These are phyloP conservation scores for Nakaseomyces kungkrabaensis DNA, from an alignment of 1,139 yeast species.

Conservation along the genomic window DNA sequence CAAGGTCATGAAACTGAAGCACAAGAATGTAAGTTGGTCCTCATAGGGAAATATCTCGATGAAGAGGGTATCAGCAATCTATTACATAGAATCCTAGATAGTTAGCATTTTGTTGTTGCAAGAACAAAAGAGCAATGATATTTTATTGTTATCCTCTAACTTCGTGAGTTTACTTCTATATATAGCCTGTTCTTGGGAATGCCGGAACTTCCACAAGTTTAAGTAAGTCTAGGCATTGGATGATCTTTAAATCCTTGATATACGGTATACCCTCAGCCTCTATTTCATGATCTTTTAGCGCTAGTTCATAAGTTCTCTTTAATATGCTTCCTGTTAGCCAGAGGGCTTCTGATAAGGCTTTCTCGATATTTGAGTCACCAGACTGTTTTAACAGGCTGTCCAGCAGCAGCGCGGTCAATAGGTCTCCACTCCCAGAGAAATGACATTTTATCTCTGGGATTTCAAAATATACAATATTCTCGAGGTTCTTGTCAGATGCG, in stretches of 20 bases:
- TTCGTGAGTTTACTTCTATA: not conserved
- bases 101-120: too few relatives aligned
- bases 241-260: slow-evolving; percentile 30
- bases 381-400: slow-evolving; percentile 40
- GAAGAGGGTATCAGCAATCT: slow-evolving; percentile 24
- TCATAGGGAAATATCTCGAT: slow-evolving; percentile 65
- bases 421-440: slow-evolving; percentile 90
- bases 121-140: too few relatives aligned
- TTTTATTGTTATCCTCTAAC: too few relatives aligned
- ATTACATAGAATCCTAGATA: slow-evolving; percentile 8
- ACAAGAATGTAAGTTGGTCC: slow-evolving; percentile 48
- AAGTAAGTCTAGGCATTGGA: slow-evolving; percentile 28
- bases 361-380: slow-evolving; percentile 4
- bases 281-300: slow-evolving; percentile 6
- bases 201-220: not conserved
- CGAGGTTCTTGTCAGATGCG: slow-evolving; percentile 31
- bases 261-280: slow-evolving; percentile 4
- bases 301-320: slow-evolving; percentile 24
- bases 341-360: slow-evolving; percentile 27
- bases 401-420: slow-evolving; percentile 68
- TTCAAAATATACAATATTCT: slow-evolving; percentile 29
- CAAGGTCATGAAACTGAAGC: slow-evolving; percentile 39
- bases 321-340: slow-evolving; percentile 30
- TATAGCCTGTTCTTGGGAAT: not conserved
- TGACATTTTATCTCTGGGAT: slow-evolving; percentile 55